phyloP scores from a whole-genome alignment of 352 stramenopile species.

The Chrysophaeum taylorii region DNA sequence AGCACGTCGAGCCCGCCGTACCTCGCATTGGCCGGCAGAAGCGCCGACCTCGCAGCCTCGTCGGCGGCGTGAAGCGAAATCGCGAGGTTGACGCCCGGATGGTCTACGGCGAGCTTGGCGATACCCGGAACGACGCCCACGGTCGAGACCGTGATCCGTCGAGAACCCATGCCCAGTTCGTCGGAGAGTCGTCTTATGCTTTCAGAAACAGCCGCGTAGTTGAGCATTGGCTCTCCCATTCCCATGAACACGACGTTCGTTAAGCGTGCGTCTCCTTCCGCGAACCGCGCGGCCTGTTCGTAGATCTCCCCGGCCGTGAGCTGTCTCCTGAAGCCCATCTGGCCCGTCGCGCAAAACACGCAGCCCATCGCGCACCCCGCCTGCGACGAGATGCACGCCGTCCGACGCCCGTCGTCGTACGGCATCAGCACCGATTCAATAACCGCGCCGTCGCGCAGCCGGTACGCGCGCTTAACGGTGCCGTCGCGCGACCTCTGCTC shows the following conservation, averaged over 20 bases:
- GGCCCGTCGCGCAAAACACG: constrained; percentile 63
- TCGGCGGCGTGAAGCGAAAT: constrained; percentile 60
- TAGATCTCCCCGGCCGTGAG: constrained; percentile 63
- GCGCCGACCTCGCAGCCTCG: constrained; percentile 48
- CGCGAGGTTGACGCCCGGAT: constrained; percentile 54
- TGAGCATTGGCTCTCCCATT: constrained; percentile 57
- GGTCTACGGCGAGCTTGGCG: constrained; percentile 34
- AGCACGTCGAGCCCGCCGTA: constrained; percentile 59
- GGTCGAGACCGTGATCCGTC: constrained; percentile 65
- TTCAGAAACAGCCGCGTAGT: constrained; percentile 62
- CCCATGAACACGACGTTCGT: constrained; percentile 75
- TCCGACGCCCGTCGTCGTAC: constrained; percentile 60
- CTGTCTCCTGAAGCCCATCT: constrained; percentile 61
- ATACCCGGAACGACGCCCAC: constrained; percentile 48
- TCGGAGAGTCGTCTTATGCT: constrained; percentile 56
- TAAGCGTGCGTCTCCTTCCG: constrained; percentile 38
- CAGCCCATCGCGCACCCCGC: constrained; percentile 68
- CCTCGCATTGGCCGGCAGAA: constrained; percentile 62
- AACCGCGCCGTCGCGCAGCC: constrained; percentile 55
- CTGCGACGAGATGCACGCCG: constrained; percentile 59
- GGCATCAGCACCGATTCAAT: constrained; percentile 74
- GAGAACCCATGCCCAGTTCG: constrained; percentile 61
- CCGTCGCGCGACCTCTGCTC: constrained; percentile 47
- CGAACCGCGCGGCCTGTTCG: constrained; percentile 62
- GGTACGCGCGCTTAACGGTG: constrained; percentile 63